Base-by-base conservation (phyloP, 1,284 basidiomycete genomes). In the Boletus mariae region DNA sequence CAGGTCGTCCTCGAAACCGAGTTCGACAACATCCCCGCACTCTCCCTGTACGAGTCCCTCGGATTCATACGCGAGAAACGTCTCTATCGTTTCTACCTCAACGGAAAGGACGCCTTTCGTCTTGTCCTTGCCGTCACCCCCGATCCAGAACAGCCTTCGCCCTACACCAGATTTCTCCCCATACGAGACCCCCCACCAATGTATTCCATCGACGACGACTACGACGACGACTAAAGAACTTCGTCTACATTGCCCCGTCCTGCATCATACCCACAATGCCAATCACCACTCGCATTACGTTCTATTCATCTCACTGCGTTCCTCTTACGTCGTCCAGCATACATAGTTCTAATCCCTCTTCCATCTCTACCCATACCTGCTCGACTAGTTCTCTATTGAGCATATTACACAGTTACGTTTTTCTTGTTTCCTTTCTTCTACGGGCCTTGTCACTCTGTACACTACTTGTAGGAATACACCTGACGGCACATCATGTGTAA, bases 31-130 rank as follows among this genome's bases (percentile, higher is more conserved):
- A 69, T 73, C 13, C 83, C 92, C 4, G 93, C 94, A 0, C 79
- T 99, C 11, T 84, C 87, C 3, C 77, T 99, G 12, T 99, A 99
- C 72, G 90, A 91, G 59, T 85, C 87, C 2, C 79, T 98, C 25
- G 96, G 97, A 0, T 99, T 99, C 72, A 87, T 98, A 26, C 83
- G 92, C 45, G 96, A 98, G 75, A 99, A 99, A 70, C 83, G 96
- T 1, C 78, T 99, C 11, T 88, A 88, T 68, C 82, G 95, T 3
- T 99, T 99, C 74, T 99, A 99, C 68, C 82, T 98, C 61, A 99
- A 98, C 65, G 92, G 89, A 48, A 92, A 92, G 69, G 89, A 92
- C 63, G 89, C 90, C 0, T 92, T 90, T 65, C 78, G 90, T 37
- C 81, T 92, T 45, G 80, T 90, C 25, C 80, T 89, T 35, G 72